Base-by-base conservation (phyloP, 2,329 filamentous ascomycete species). In the Aspergillus bombycis region DNA sequence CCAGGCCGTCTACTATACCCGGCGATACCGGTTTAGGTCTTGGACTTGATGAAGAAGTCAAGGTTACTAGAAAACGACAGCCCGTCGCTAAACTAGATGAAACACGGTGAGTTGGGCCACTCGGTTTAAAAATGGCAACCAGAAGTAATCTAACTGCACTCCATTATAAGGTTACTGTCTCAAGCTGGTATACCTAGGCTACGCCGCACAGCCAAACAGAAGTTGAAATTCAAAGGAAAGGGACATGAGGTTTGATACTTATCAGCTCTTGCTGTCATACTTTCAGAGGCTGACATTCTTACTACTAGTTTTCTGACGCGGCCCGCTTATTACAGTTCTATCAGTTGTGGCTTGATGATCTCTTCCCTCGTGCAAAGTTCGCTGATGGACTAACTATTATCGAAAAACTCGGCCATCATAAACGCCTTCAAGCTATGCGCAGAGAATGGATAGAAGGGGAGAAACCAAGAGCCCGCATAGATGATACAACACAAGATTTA, bases 321-420 rank as follows among this genome's bases (percentile, higher is more conserved):
- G 86, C 89, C 0, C 88, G 89, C 19, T 85, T 99, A 28, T 84
- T 99, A 55, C 92, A 91, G 28, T 92, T 96, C 75, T 99, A 98
- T 75, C 95, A 98, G 76, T 79, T 97, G 61, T 99, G 95, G 95
- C 90, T 99, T 2, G 94, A 99, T 78, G 93, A 97, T 73, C 83
- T 99, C 14, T 99, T 94, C 73, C 95, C 95, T 14, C 93, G 96
- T 73, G 95, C 94, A 6, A 94, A 93, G 73, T 99, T 99, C 73
- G 86, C 91, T 55, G 95, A 99, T 72, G 95, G 91, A 3, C 82
- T 98, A 8, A 82, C 85, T 45, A 97, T 98, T 82, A 92, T 98
- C 2, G 95, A 99, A 77, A 97, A 96, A 79, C 84, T 93, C 0
- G 95, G 95, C 1, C 95, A 97, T 78, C 92, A 90, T 71, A 94